Evolutionary conservation across 495 filamentous ascomycete genomes (phyloP), one percentile per base, ranked within the genome.

Genomic region (Monascus purpureus): DNA sequence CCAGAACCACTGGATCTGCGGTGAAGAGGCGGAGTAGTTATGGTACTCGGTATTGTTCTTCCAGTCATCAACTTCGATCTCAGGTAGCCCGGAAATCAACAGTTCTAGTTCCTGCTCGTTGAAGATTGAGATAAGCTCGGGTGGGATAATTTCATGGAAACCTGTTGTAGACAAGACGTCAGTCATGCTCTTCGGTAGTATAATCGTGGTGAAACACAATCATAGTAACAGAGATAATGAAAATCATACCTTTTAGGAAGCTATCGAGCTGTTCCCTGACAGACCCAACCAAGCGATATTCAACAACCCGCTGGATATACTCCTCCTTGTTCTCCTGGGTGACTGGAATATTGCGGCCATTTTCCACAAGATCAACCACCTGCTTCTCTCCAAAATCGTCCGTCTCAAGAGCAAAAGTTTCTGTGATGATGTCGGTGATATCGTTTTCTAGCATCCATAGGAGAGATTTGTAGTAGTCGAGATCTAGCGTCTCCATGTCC

Each of bases 1-100:
- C 90, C 90, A 99, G 75, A 99, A 95, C 92, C 90, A 96, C 55
- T 99, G 90, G 43, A 99, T 95, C 49, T 99, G 90, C 15, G 87
- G 78, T 2, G 90, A 93, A 0, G 86, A 83, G 17, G 83, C 79
- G 11, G 82, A 80, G 65, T 96, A 99, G 56, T 95, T 96, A 57
- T 96, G 90, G 46, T 95, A 96, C 49, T 96, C 92, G 13, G 86
- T 93, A 56, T 93, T 92, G 54, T 80, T 82, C 73, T 94, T 94
- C 90, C 90, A 99, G 62, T 99, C 90, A 44, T 99, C 90, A 19
- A 95, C 77, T 38, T 96, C 87, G 41, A 99, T 93, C 42, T 96
- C 90, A 4, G 90, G 90, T 25, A 99, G 64, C 56, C 90, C 90
- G 26, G 90, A 99, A 50, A 99, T 99, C 32, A 99, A 63, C 23